These are phyloP conservation scores for Schwanniomyces yamadae DNA, from an alignment of 805 yeast species.

Conservation along the genomic window DNA sequence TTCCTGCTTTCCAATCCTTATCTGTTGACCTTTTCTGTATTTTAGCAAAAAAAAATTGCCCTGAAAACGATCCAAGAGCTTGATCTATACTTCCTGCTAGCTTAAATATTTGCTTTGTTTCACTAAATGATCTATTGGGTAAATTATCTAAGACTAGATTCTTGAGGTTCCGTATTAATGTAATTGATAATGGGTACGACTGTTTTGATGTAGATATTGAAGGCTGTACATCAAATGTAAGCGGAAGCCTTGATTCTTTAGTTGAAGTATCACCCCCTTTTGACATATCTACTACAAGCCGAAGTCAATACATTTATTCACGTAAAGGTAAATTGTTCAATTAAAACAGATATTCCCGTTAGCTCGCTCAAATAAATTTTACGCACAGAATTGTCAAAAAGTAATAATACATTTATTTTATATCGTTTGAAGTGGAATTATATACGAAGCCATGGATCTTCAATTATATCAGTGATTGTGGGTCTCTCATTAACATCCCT, in stretches of 20 bases:
- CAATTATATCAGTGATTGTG: slow-evolving; percentile 64
- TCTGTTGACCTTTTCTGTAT: slow-evolving; percentile 12
- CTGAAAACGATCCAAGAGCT: slow-evolving; percentile 5
- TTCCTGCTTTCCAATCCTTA: slow-evolving; percentile 11
- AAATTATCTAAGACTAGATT: slow-evolving; percentile 3
- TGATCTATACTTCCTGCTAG: slow-evolving; percentile 7
- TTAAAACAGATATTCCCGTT: too few relatives aligned
- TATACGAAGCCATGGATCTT: slow-evolving; percentile 61
- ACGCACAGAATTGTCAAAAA: too few relatives aligned
- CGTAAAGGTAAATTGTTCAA: too few relatives aligned
- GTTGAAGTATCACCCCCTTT: not conserved
- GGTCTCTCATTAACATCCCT: slow-evolving; percentile 70
- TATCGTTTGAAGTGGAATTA: too few relatives aligned
- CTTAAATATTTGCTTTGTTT: slow-evolving; percentile 7
- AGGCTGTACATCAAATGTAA: slow-evolving; percentile 15
- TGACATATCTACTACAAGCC: too few relatives aligned
- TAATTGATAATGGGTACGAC: slow-evolving; percentile 10
- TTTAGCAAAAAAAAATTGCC: slow-evolving; percentile 14
- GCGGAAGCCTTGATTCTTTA: slow-evolving; percentile 9
- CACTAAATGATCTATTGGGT: not conserved
- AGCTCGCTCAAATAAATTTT: too few relatives aligned
- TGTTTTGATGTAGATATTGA: slow-evolving; percentile 4
- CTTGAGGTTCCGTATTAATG: slow-evolving; percentile 11
- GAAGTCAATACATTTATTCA: too few relatives aligned
- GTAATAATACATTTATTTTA: not conserved